These are phyloP conservation scores for Suhomyces bokatorum DNA, from an alignment of 1,139 yeast genomes.

Conservation along the genomic window DNA sequence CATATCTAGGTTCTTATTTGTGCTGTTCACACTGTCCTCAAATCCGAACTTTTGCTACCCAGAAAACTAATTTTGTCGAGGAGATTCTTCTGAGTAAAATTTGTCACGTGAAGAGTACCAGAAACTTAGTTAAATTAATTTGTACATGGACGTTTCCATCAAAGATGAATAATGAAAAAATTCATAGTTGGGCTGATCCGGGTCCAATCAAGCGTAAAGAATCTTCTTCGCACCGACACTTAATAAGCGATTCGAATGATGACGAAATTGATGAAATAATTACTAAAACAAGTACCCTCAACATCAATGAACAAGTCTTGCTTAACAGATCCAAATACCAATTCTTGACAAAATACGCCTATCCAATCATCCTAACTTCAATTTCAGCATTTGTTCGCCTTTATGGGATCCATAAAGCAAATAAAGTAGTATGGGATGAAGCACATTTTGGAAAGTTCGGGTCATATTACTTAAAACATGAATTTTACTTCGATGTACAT, in stretches of 20 bases:
- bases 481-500: conserved; percentile 75
- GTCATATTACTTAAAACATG: conserved; percentile 60
- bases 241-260: not conserved
- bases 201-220: not conserved
- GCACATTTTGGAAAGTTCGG: conserved; percentile 83
- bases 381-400: conserved; percentile 69
- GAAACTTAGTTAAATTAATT: no score
- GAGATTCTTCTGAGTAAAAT: no score
- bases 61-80: no score
- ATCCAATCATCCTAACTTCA: conserved; percentile 48
- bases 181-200: not conserved
- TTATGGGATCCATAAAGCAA: conserved; percentile 60
- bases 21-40: no score
- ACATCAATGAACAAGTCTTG: conserved; percentile 7
- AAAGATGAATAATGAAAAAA: not conserved
- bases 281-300: conserved; percentile 15
- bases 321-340: not conserved
- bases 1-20: no score
- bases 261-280: conserved; percentile 17
- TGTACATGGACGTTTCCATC: not conserved
- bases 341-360: conserved; percentile 23
- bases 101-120: no score
- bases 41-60: no score
- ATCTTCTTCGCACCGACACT: no score
- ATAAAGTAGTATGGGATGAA: conserved; percentile 91